These are phyloP conservation scores for Rhytidhysteron rufulum DNA, from an alignment of 2,329 filamentous ascomycete species.

Conservation along the genomic window DNA sequence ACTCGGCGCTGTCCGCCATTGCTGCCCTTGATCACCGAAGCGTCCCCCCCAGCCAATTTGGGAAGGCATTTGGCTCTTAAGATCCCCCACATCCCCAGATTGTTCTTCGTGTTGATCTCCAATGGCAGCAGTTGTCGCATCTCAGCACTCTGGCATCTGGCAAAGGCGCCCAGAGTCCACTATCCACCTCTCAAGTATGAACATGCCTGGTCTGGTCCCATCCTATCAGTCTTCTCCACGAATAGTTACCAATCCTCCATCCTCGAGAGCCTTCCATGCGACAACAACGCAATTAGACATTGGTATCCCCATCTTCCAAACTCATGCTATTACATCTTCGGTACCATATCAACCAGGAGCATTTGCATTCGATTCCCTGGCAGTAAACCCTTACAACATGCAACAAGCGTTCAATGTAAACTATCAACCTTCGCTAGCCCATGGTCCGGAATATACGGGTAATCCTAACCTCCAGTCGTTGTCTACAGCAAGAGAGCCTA, in stretches of 20 bases:
- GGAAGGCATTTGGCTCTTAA: constrained; percentile 15
- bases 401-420: constrained; percentile 27
- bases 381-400: constrained; percentile 34
- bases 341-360: constrained; percentile 34
- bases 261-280: constrained; percentile 26
- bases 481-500: constrained; percentile 26
- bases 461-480: constrained; percentile 18
- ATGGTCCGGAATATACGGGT: constrained; percentile 24
- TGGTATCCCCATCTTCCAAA: constrained; percentile 31
- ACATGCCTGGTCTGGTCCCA: constrained; percentile 25
- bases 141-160: constrained; percentile 33
- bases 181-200: constrained; percentile 27
- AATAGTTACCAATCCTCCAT: constrained; percentile 18
- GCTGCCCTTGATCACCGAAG: constrained; percentile 14
- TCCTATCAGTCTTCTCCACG: constrained; percentile 26
- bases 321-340: constrained; percentile 22
- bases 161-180: constrained; percentile 27
- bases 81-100: constrained; percentile 17
- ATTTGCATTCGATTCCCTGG: constrained; percentile 30
- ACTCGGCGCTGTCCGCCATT: constrained; percentile 22
- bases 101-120: constrained; percentile 18
- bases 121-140: constrained; percentile 36
- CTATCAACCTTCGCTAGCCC: constrained; percentile 22
- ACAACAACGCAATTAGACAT: constrained; percentile 31
- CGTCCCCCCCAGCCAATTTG: constrained; percentile 14